Evolutionary conservation across 352 stramenopile species (phyloP).

Genomic region (Globisporangium apiculatum): DNA sequence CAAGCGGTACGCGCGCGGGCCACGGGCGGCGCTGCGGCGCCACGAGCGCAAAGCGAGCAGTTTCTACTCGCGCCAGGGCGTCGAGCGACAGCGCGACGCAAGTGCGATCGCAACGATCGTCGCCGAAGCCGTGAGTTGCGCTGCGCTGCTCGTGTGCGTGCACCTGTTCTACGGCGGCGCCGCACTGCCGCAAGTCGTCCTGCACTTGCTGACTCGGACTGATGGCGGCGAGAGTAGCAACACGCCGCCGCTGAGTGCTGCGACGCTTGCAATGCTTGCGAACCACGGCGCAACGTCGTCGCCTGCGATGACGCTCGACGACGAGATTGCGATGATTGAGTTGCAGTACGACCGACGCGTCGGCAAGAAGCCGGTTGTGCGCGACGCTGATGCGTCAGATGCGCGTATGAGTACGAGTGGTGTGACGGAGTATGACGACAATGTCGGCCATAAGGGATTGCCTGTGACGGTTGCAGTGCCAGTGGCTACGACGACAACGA

Average conservation of each 20-base stretch:
- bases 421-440: neutral
- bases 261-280: conserved; percentile 32
- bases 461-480: neutral
- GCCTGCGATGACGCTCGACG: conserved; percentile 36
- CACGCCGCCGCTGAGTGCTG: conserved; percentile 22
- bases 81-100: conserved; percentile 51
- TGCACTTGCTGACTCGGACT: conserved; percentile 40
- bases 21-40: conserved; percentile 45
- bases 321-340: conserved; percentile 71
- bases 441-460: neutral
- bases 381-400: conserved; percentile 23
- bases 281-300: conserved; percentile 16
- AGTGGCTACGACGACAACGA: neutral
- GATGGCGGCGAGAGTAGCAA: neutral
- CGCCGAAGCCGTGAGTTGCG: conserved; percentile 68
- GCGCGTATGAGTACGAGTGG: conserved; percentile 4
- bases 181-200: conserved; percentile 52
- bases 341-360: conserved; percentile 68
- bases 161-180: conserved; percentile 74
- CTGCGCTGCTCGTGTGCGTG: conserved; percentile 68
- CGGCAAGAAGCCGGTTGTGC: conserved; percentile 46
- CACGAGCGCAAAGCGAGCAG: conserved; percentile 57
- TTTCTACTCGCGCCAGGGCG: conserved; percentile 71
- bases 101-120: conserved; percentile 68
- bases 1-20: conserved; percentile 75